Conservation (phyloP, 495 filamentous ascomycete genomes). For the Xylaria sp. region DNA sequence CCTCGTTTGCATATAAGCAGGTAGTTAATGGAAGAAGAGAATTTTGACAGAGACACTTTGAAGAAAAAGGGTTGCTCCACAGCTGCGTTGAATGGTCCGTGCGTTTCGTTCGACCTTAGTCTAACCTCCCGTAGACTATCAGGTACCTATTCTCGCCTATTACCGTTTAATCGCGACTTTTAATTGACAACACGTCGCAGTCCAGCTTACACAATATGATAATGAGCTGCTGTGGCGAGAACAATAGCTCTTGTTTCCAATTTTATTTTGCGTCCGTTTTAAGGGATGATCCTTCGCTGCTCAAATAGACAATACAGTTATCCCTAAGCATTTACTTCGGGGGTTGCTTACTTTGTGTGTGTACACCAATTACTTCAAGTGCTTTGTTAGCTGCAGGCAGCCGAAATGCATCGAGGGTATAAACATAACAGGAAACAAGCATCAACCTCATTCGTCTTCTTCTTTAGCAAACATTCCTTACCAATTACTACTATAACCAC, state of each 20-base stretch:
- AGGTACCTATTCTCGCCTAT: too few relatives aligned
- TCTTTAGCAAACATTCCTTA: background rate
- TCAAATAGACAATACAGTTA: too few relatives aligned
- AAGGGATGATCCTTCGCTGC: background rate
- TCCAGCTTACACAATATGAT: background rate
- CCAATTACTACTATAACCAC: background rate
- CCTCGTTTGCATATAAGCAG: background rate
- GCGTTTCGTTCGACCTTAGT: background rate
- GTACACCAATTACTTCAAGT: background rate
- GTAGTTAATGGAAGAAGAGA: background rate
- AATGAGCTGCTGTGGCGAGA: background rate
- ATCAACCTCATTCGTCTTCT: background rate
- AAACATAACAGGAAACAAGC: background rate
- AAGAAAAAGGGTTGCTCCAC: background rate
- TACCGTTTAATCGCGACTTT: background rate
- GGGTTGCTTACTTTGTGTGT: background rate
- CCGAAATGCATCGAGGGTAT: background rate
- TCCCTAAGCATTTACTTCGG: background rate
- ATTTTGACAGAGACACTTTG: background rate
- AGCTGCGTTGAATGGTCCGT: background rate
- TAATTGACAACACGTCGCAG: background rate
- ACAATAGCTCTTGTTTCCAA: background rate
- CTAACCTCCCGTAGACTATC: background rate
- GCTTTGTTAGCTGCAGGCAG: background rate
- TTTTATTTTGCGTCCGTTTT: background rate